These are phyloP conservation scores for Yamadazyma epiphylla DNA, from an alignment of 1,139 yeast species.

Conservation along the genomic window DNA sequence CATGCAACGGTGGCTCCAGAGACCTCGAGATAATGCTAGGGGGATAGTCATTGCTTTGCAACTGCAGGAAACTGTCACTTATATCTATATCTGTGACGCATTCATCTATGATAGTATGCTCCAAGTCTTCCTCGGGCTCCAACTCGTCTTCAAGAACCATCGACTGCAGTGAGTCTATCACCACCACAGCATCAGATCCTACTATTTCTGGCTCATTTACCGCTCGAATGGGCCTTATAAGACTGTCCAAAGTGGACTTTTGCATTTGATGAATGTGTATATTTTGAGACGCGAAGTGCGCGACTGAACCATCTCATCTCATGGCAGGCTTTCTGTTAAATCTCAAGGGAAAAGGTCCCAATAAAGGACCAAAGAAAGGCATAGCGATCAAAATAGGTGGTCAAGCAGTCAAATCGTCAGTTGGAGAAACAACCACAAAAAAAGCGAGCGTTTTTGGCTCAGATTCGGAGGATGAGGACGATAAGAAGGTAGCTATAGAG, in stretches of 20 bases:
- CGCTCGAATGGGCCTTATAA: too few species aligned
- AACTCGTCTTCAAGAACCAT: background rate
- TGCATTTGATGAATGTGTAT: constrained; percentile 2
- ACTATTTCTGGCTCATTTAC: constrained; percentile 1
- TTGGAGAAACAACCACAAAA: background rate
- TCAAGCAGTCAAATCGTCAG: constrained; percentile 14
- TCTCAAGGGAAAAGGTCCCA: constrained; percentile 14
- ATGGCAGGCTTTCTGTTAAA: constrained; percentile 27
- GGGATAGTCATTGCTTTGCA: too few species aligned
- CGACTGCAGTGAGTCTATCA: constrained; percentile 4
- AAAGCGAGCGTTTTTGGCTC: constrained; percentile 2
- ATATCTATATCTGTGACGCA: background rate
- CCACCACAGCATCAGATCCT: constrained; percentile 1
- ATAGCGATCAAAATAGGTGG: constrained; percentile 26
- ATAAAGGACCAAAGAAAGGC: background rate
- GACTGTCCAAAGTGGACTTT: constrained; percentile 1
- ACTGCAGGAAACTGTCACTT: too few species aligned
- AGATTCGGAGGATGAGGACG: constrained; percentile 17
- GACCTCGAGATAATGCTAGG: too few species aligned
- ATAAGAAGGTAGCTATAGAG: constrained; percentile 16
- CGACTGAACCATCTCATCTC: background rate
- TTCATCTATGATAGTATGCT: background rate
- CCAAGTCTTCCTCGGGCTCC: background rate
- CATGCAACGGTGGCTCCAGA: too few species aligned
- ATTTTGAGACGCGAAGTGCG: constrained; percentile 2